These are phyloP conservation scores for Ramichloridium luteum DNA, from an alignment of 2,329 filamentous ascomycete species.

Conservation along the genomic window DNA sequence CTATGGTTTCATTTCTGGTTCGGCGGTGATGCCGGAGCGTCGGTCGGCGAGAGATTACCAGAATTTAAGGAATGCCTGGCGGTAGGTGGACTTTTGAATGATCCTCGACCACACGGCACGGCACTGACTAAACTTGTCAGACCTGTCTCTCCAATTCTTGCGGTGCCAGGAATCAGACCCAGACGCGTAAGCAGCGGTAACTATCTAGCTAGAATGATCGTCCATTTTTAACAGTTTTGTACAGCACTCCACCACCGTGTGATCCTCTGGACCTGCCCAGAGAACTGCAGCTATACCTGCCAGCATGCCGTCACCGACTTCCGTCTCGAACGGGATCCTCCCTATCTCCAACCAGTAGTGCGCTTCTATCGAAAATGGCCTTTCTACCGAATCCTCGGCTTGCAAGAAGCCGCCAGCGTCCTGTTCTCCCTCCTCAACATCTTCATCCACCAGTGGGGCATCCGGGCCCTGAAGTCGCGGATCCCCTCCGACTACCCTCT, in stretches of 20 bases:
- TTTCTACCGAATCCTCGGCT: conserved; percentile 74
- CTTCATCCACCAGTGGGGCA: conserved; percentile 68
- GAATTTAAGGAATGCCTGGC: too few relatives aligned
- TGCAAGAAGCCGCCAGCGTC: conserved; percentile 88
- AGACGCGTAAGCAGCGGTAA: too few relatives aligned
- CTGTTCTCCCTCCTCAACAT: conserved; percentile 87
- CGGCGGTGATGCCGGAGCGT: conserved; percentile 8
- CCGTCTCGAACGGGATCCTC: conserved; percentile 51
- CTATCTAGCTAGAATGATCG: too few relatives aligned
- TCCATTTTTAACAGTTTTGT: too few relatives aligned
- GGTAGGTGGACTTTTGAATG: too few relatives aligned
- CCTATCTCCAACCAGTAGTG: conserved; percentile 53
- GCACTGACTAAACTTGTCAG: too few relatives aligned
- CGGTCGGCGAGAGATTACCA: too few relatives aligned
- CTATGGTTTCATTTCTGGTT: conserved; percentile 8
- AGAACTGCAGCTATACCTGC: conserved; percentile 94
- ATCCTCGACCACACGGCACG: too few relatives aligned
- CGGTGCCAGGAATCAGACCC: too few relatives aligned
- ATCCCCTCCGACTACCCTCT: conserved; percentile 64
- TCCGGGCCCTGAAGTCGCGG: conserved; percentile 53
- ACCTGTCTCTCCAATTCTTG: too few relatives aligned
- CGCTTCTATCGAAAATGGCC: conserved; percentile 99
- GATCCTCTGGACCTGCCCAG: conserved; percentile 78
- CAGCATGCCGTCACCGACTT: conserved; percentile 74
- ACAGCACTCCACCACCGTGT: conserved; percentile 76